phyloP scores from a whole-genome alignment of 2,329 filamentous ascomycete genomes.

The Phyllosticta ampelicida region DNA sequence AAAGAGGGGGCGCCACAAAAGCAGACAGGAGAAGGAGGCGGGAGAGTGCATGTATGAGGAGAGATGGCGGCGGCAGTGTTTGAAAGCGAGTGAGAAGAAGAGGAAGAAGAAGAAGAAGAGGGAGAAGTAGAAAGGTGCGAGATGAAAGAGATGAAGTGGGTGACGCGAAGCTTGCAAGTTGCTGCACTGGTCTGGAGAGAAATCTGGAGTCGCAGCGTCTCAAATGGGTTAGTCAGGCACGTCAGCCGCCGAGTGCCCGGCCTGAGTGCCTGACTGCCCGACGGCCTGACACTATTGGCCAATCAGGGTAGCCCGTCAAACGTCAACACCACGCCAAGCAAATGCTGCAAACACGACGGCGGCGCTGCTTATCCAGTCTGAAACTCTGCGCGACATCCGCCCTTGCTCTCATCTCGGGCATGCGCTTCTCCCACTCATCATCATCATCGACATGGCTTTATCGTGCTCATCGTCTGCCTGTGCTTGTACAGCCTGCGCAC shows the following conservation, averaged over 20 bases:
- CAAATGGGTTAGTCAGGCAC: background rate
- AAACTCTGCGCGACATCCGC: background rate
- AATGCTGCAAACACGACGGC: background rate
- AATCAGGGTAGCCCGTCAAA: background rate
- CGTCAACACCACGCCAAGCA: background rate
- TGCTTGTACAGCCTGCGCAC: background rate
- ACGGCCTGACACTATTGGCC: background rate
- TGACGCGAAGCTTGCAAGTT: too few relatives aligned
- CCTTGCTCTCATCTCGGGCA: background rate
- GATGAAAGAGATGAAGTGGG: background rate
- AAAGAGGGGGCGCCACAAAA: background rate
- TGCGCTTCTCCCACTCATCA: background rate
- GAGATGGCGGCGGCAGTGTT: background rate
- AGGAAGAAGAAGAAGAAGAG: background rate
- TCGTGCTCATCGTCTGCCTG: background rate
- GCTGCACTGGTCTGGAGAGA: too few relatives aligned
- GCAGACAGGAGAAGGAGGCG: background rate
- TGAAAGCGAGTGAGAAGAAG: background rate
- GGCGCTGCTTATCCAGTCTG: background rate
- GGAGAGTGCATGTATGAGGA: background rate
- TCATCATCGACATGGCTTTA: background rate
- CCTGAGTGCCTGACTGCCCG: too few relatives aligned
- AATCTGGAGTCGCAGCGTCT: background rate
- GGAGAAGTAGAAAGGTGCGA: background rate
- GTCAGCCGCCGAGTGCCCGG: background rate